phyloP scores from a whole-genome alignment of 306 rosid species.

The Sechiopsis laciniata region DNA sequence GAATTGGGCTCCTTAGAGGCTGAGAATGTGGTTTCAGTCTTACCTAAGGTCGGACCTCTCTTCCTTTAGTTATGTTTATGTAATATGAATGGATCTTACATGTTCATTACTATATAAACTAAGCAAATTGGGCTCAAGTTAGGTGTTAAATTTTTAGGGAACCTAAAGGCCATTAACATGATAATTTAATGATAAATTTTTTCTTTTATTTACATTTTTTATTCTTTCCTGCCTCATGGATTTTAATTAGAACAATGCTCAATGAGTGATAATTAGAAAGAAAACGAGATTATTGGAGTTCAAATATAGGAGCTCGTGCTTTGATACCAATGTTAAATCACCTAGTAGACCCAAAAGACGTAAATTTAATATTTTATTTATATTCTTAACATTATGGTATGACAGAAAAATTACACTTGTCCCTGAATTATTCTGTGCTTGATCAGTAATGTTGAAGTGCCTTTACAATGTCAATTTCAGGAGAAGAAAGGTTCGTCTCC shows the following conservation, averaged over 20 bases:
- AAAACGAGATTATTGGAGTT: neutral
- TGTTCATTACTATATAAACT: neutral
- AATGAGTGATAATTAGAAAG: neutral
- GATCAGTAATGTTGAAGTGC: neutral
- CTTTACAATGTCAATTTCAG: conserved; percentile 40
- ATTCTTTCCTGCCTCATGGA: neutral
- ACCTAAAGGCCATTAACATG: neutral
- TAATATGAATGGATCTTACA: neutral
- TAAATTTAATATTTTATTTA: neutral
- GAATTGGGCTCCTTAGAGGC: conserved; percentile 39
- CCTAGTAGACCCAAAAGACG: neutral
- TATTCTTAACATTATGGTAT: neutral
- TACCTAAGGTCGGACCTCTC: conserved; percentile 51
- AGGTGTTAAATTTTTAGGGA: neutral
- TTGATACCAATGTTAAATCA: neutral
- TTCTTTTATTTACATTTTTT: neutral
- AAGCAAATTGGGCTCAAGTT: neutral
- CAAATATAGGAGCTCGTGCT: too few relatives aligned
- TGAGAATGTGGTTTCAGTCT: conserved; percentile 46
- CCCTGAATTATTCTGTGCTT: neutral
- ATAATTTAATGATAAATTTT: neutral
- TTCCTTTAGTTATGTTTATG: neutral
- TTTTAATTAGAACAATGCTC: neutral
- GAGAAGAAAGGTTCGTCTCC: conserved; percentile 72
- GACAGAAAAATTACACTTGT: neutral